Base-by-base conservation (phyloP, 1,284 basidiomycete genomes). In the Volvariella volvacea region DNA sequence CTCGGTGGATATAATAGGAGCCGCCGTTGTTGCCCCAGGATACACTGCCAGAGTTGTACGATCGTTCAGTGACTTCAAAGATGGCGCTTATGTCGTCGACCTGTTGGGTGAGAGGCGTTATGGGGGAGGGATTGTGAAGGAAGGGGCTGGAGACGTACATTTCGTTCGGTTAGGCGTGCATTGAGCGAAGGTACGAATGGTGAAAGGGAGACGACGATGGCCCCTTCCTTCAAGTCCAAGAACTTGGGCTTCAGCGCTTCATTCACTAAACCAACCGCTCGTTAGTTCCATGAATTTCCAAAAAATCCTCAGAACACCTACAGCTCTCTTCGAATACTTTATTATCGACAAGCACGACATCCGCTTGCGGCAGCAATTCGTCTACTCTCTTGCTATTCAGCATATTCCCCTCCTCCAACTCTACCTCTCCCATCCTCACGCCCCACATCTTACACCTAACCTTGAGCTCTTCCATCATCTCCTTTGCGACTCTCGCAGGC, bases 361-460 rank as follows among this genome's bases (percentile, higher is more conserved):
- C 84, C 2, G 86, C 85, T 53, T 80, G 60, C 7, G 73, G 61
- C 49, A 88, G 71, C 41, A 86, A 61, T 57, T 79, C 72, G 45
- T 77, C 70, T 37, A 84, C 73, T 34, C 78, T 66, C 33, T 52
- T 55, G 57, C 82, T 85, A 50, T 67, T 63, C 42, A 87, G 63
- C 81, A 88, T 88, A 53, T 88, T 75, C 0, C 82, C 83, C 55
- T 84, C 70, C 57, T 84, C 81, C 7, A 88, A 61, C 60, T 88
- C 84, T 30, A 86, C 74, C 2, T 79, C 68, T 2, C 86, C 85
- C 52, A 77, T 68, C 10, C 61, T 61, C 3, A 88, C 64, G 2
- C 86, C 85, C 86, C 85, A 88, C 84, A 88, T 85, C 50, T 74
- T 64, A 58, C 80, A 82, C 7, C 86, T 71, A 25, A 73, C 73